Evolutionary conservation across 2,329 filamentous ascomycete species (phyloP), one percentile per base, ranked within the genome.

Genomic region (Niveomyces coronatus): DNA sequence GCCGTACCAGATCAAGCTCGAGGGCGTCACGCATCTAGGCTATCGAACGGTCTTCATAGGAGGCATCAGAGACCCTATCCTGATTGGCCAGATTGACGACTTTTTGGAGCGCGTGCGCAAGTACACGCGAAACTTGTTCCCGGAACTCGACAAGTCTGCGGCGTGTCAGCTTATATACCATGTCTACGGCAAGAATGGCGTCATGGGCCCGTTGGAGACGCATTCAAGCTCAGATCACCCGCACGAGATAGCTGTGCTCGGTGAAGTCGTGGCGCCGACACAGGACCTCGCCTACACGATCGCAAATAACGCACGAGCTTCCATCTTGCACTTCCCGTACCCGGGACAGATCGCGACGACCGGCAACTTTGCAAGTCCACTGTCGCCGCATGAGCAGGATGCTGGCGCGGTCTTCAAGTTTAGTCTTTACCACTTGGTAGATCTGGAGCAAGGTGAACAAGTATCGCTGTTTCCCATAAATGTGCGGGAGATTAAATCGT

Each of bases 1-100:
- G 29, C 50, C 37, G 8, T 71, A 72, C 42, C 61, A 61, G 15
- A 47, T 71, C 14, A 73, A 74, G 44, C 51, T 73, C 0, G 68
- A 74, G 46, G 68, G 57, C 0, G 68, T 62, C 0, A 53, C 48
- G 3, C 44, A 61, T 2, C 44, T 58, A 4, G 69, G 69, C 1
- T 66, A 63, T 43, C 57, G 65, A 4, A 56, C 61, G 0, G 61
- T 65, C 24, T 68, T 62, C 36, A 56, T 71, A 43, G 69, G 69
- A 8, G 41, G 48, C 6, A 52, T 71, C 26, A 47, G 59, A 33
- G 68, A 71, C 39, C 65, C 66, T 0, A 67, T 68, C 18, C 46
- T 70, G 3, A 63, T 68, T 27, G 31, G 41, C 5, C 62, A 68
- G 42, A 47, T 67, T 1, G 54, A 65, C 35, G 38, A 40, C 3